These are phyloP conservation scores for Gelatoporia subvermispora DNA, from an alignment of 768 basidiomycete species.

Conservation along the genomic window DNA sequence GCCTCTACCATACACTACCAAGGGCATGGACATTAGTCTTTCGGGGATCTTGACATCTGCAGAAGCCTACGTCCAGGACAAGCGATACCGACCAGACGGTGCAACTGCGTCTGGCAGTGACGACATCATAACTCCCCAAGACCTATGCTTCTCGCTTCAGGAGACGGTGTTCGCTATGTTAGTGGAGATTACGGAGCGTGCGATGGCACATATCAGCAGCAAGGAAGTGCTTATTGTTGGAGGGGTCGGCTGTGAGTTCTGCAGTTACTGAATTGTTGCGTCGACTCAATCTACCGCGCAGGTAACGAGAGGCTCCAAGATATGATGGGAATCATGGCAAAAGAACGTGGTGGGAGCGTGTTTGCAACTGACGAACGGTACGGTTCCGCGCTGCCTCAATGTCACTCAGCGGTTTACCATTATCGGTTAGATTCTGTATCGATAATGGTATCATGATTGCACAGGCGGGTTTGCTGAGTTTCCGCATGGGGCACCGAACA, in stretches of 20 bases:
- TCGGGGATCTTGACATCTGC: constrained; percentile 89
- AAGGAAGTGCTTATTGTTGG: constrained; percentile 96
- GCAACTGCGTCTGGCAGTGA: constrained; percentile 36
- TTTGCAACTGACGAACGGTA: constrained; percentile 97
- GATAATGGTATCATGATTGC: constrained; percentile 99
- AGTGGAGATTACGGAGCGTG: constrained; percentile 97
- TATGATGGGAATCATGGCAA: constrained; percentile 99
- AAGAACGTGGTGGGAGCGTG: constrained; percentile 80
- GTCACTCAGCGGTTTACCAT: background rate
- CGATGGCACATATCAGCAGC: constrained; percentile 98
- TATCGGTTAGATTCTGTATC: constrained; percentile 78
- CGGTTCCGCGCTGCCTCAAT: background rate
- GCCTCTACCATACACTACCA: constrained; percentile 88
- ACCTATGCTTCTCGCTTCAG: constrained; percentile 94
- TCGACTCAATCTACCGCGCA: constrained; percentile 24
- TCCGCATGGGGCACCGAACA: constrained; percentile 84
- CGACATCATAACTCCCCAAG: constrained; percentile 88
- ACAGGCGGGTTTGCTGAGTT: constrained; percentile 89
- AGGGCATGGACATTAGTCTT: constrained; percentile 96
- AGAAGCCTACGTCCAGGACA: constrained; percentile 85
- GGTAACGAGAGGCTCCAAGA: constrained; percentile 91
- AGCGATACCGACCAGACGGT: constrained; percentile 61
- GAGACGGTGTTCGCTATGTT: constrained; percentile 98
- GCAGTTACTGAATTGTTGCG: background rate
- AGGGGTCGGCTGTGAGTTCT: constrained; percentile 92